Conservation (phyloP, 352 stramenopile species). For the Hyaloperonospora arabidopsidis region DNA sequence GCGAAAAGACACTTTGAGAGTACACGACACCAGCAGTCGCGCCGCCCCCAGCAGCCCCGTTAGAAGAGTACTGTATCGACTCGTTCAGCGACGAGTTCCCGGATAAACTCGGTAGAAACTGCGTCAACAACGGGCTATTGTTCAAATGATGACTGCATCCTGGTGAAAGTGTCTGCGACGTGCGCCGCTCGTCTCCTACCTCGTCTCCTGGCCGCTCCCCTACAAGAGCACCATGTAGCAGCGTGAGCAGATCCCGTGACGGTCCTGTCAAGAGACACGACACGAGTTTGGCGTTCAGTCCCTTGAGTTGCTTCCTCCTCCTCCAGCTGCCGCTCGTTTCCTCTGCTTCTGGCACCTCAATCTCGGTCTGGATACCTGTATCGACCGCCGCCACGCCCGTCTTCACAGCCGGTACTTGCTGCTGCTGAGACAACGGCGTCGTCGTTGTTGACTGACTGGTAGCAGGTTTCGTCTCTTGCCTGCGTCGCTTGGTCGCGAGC, state of each 20-base stretch:
- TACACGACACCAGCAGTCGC: slow-evolving; percentile 14
- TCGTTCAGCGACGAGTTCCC: slow-evolving; percentile 16
- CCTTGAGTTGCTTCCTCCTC: slow-evolving; percentile 8
- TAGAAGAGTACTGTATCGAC: slow-evolving; percentile 22
- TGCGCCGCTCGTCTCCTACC: background rate
- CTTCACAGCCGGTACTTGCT: slow-evolving; percentile 14
- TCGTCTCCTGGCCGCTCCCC: slow-evolving; percentile 1
- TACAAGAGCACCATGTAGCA: slow-evolving; percentile 22
- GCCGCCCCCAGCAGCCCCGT: background rate
- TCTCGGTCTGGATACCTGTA: slow-evolving; percentile 36
- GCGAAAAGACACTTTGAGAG: slow-evolving; percentile 57
- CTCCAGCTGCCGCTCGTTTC: background rate
- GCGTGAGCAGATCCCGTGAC: slow-evolving; percentile 25
- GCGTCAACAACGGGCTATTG: slow-evolving; percentile 16
- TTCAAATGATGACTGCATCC: slow-evolving; percentile 11
- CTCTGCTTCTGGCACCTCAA: slow-evolving; percentile 1
- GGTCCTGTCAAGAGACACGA: slow-evolving; percentile 34
- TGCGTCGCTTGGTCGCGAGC: slow-evolving; percentile 57
- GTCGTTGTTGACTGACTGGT: slow-evolving; percentile 39
- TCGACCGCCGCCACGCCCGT: slow-evolving; percentile 17
- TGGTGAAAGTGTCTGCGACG: slow-evolving; percentile 13
- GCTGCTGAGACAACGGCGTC: slow-evolving; percentile 17
- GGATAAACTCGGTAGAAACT: slow-evolving; percentile 19
- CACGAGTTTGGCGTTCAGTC: slow-evolving; percentile 36
- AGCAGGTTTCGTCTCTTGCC: slow-evolving; percentile 42